Conservation (phyloP, 768 basidiomycete genomes). For the Amanita pseudoporphyria region DNA sequence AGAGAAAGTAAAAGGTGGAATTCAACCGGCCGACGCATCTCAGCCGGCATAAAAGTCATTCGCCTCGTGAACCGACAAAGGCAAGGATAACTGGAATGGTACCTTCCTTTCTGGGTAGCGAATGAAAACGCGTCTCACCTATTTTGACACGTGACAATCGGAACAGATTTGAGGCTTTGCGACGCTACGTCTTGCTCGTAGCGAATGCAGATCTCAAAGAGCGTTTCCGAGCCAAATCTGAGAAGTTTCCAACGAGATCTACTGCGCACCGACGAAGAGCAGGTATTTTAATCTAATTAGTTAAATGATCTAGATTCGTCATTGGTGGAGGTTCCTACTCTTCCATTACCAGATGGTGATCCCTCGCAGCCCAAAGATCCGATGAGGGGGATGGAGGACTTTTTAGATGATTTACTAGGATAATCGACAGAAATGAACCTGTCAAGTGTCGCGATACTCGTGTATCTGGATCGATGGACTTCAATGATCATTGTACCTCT, state of each 20-base stretch:
- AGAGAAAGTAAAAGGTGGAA: too few species aligned
- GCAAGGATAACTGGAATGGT: too few species aligned
- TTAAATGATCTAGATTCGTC: not conserved
- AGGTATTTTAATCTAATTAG: slow-evolving; percentile 22
- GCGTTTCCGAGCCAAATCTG: slow-evolving; percentile 47
- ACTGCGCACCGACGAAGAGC: slow-evolving; percentile 25
- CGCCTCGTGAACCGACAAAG: slow-evolving; percentile 20
- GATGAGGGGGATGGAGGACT: slow-evolving; percentile 61
- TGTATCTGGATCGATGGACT: too few species aligned
- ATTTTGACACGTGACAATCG: not conserved
- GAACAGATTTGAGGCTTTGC: too few species aligned
- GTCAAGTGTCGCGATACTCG: too few species aligned
- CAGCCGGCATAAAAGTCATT: slow-evolving; percentile 8
- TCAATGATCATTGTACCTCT: too few species aligned
- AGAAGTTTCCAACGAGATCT: slow-evolving; percentile 28
- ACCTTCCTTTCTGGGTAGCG: not conserved
- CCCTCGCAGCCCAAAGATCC: slow-evolving; percentile 25
- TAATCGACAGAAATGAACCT: slow-evolving; percentile 8
- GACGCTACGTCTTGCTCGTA: not conserved
- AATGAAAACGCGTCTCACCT: too few species aligned
- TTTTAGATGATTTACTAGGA: slow-evolving; percentile 54
- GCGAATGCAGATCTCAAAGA: slow-evolving; percentile 41
- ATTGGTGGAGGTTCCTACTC: slow-evolving; percentile 37
- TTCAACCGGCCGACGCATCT: too few species aligned
- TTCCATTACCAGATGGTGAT: slow-evolving; percentile 29